Base-by-base conservation (phyloP, 140 eudicot genomes). In the Flaveria floridana region DNA sequence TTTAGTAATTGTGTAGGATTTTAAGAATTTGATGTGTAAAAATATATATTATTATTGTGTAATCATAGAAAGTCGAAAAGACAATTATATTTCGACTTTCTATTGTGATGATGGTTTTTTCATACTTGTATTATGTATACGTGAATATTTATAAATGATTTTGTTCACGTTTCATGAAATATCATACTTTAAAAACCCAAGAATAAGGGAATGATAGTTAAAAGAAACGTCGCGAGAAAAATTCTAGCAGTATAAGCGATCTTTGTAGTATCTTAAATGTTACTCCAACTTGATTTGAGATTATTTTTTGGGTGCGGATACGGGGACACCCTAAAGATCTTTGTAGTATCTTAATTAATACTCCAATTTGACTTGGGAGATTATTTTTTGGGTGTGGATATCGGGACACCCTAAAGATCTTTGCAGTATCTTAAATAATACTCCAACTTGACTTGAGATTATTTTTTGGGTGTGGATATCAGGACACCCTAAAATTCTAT, bases 71-170 rank as follows among this genome's bases (percentile, higher is more conserved):
- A 66, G 71, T 76, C 30, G 4, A 9, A 77, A 46, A 30, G 52
- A 53, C 63, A 47, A 72, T 67, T 73, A 20, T 11, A 19, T 48
- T 59, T 72, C 65, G 62, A 66, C 66, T 59, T 64, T 65, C 23
- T 15, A 10, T 37, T 42, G 25, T 68, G 26, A 19, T 80, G 74
- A 52, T 53, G 0, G 1, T 6, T 30, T 30, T 30, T 30, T 30
- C 4, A 4, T 30, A 30, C 37, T 30, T 30, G 4, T 26, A 61
- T 2, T 18, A n/a, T 52, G 7, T 3, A 52, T 52, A 6, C 21
- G 2, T 39, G 4, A 11, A 62, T 8, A 13, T 30, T 25, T 47
- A 25, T 9, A 41, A 10, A n/a, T 12, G 58, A 52, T 50, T 15
- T 50, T 50, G 5, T 50, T 50, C 3, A 2, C 2, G 50, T 44